Evolutionary conservation across 1,284 basidiomycete species (phyloP), one percentile per base, ranked within the genome.

Genomic region (Sporisorium graminicola): DNA sequence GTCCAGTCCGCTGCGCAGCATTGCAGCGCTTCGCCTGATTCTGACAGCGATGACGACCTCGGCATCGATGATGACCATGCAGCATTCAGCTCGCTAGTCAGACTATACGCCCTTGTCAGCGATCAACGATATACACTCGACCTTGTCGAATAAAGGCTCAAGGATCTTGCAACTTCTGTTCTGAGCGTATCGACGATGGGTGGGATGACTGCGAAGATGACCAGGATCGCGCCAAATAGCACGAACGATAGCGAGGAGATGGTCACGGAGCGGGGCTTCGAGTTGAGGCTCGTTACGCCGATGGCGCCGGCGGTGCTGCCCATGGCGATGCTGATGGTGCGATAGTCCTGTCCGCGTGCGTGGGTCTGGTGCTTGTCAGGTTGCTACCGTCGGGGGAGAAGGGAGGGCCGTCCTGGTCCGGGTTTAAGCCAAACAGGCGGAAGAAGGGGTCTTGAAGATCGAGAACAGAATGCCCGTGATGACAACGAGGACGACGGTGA

Each of bases 401-500:
- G n/a, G n/a, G n/a, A n/a, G 49, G 35, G 5, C 58, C 63, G 27
- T 72, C 63, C 0, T 26, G 37, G 33, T 67, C 54, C 12, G 61
- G 68, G 35, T 74, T 51, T 8, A 82, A 65, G 5, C 72, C 31
- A 59, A 80, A 65, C 24, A 79, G 46, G 1, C 60, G 22, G 59
- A 79, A 82, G 52, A 82, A 81, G 24, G 74, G 76, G 20, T 82
- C 52, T 82, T 81, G 47, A 82, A 60, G 60, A 82, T 78, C 12
- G 64, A 66, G 26, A 76, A 75, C 18, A 81, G 24, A 31, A 82
- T 78, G 20, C 81, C 81, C 4, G 81, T 82, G 52, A 82, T 69
- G 46, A 81, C 79, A 55, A 82, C 80, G 13, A 82, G 67, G 14
- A 82, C 77, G 43, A 82, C 78, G 18, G 77, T 77, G 56, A 82